These are phyloP conservation scores for Termitomyces sp. DNA, from an alignment of 768 basidiomycete species.

Conservation along the genomic window DNA sequence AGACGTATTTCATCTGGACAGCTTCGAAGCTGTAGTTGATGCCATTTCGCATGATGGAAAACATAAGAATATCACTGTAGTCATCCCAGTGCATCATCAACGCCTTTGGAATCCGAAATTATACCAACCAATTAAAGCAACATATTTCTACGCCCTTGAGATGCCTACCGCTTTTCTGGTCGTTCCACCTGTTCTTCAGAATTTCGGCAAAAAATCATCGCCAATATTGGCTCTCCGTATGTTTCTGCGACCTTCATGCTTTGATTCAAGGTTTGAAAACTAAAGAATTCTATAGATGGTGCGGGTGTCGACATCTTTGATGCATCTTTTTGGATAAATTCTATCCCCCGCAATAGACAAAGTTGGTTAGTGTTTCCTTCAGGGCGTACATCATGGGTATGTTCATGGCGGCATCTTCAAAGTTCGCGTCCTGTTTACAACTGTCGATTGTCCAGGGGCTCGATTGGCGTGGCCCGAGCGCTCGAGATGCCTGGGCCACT, in stretches of 20 bases:
- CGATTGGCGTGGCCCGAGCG: conserved; percentile 89
- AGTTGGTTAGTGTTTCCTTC: conserved; percentile 81
- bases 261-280: background rate
- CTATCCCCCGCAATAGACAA: conserved; percentile 49
- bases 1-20: conserved; percentile 24
- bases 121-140: conserved; percentile 39
- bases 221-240: conserved; percentile 64
- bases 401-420: conserved; percentile 2
- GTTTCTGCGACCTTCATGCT: conserved; percentile 16
- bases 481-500: conserved; percentile 60
- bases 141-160: conserved; percentile 51
- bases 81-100: conserved; percentile 42
- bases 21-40: conserved; percentile 33
- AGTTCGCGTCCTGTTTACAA: background rate
- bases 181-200: conserved; percentile 45
- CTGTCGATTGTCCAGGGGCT: conserved; percentile 49
- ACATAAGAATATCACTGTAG: conserved; percentile 23
- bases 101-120: conserved; percentile 31
- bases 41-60: conserved; percentile 23
- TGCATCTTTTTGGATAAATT: conserved; percentile 53
- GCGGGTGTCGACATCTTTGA: conserved; percentile 73
- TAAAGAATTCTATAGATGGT: conserved; percentile 49
- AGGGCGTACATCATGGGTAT: conserved; percentile 82
- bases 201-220: conserved; percentile 25
- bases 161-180: conserved; percentile 55